A percentile compares a stretch with the other conserved stretches of the same genome.
Conservation (phyloP, 148 eudicot species). For the Beta vulgaris region DNA sequence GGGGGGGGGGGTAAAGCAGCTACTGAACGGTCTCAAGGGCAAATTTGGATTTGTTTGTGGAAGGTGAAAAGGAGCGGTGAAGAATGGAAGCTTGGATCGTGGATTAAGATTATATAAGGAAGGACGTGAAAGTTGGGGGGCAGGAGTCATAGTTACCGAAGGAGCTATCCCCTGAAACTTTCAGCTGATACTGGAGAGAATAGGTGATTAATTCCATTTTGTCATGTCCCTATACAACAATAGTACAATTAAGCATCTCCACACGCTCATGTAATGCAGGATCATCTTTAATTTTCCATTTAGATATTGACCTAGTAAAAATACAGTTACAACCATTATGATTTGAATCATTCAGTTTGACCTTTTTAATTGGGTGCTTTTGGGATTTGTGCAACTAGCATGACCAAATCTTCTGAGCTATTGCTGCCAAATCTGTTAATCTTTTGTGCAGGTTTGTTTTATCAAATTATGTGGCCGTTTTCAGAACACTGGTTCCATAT, state of each 20-base stretch:
- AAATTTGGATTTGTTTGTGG: background rate
- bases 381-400: background rate
- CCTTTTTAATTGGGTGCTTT: background rate
- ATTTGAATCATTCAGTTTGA: background rate
- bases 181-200: too few species aligned
- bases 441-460: slow-evolving; percentile 71
- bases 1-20: background rate
- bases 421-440: slow-evolving; percentile 19
- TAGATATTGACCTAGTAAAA: background rate
- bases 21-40: background rate
- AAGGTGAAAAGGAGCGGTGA: background rate
- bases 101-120: background rate
- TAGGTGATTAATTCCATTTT: background rate
- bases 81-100: background rate
- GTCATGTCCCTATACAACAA: background rate
- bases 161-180: background rate
- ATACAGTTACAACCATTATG: background rate
- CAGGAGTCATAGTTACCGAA: background rate
- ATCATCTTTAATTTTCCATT: background rate
- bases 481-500: slow-evolving; percentile 74
- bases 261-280: slow-evolving; percentile 1
- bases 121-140: background rate
- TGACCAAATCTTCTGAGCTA: slow-evolving; percentile 4
- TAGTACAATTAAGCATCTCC: background rate
- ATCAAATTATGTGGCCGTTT: slow-evolving; percentile 80